Base-by-base conservation (phyloP, 768 basidiomycete species). In the Phylloporus rhodoxanthus region DNA sequence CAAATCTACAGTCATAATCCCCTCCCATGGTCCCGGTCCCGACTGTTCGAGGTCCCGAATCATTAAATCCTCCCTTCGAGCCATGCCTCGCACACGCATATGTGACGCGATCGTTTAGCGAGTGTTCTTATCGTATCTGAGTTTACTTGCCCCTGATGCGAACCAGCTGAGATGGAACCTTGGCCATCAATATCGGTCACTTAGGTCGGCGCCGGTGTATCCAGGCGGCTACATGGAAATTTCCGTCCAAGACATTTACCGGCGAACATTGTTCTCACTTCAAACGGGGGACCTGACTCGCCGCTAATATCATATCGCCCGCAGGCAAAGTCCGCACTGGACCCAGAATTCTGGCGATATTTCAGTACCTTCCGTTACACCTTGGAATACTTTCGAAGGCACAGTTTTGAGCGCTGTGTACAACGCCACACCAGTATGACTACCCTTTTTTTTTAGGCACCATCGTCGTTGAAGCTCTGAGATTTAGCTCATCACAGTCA, bases 371-470 rank as follows among this genome's bases (percentile, higher is more conserved):
- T 41, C 25, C 9, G 39, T 13, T 14, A 5, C 25, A 34, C 30
- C 6, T 32, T 34, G 14, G 28, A 30, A 19, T 14, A 8, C n/a
- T 28, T 39, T 28, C n/a, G 26, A 34, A 47, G 50, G 47, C 50
- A 30, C 59, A 45, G 59, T 45, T 23, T 26, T 56, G 45, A 28
- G 15, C 49, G 54, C 61, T 45, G 51, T 60, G 55, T 25, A 25
- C 37, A 29, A 40, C 45, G 57, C 46, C 45, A 45, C 49, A 38
- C 26, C 9, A 13, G 29, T 3, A 5, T n/a, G 17, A 30, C 15
- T 14, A 15, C 30, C 19, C 17, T 41, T 53, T 50, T 30, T 21
- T 19, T 46, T 61, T 52, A 40, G 52, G 56, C 33, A 49, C 11
- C 29, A 38, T 43, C 28, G 50, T 47, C 20, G 50, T 51, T 53